Evolutionary conservation across 495 filamentous ascomycete genomes (phyloP).

Genomic region (Hypoxylon fuscum): DNA sequence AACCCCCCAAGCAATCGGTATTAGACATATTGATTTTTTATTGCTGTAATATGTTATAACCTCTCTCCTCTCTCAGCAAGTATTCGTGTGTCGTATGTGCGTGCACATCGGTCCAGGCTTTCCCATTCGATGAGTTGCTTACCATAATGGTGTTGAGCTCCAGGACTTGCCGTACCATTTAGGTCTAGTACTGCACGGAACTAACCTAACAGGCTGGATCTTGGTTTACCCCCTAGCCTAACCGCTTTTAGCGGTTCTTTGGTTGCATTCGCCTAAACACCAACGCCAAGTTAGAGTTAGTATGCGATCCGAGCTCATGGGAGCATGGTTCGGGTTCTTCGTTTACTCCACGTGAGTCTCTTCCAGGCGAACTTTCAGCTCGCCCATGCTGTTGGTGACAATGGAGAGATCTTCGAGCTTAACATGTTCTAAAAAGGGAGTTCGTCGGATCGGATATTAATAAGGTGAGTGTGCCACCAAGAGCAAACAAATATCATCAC

Average conservation of each 20-base stretch:
- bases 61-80: no score
- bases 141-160: no score
- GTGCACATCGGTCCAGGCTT: no score
- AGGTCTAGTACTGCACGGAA: slow-evolving; percentile 1
- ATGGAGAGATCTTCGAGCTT: no score
- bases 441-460: no score
- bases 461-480: no score
- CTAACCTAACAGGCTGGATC: slow-evolving; percentile 15
- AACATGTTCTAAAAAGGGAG: no score
- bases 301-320: slow-evolving; percentile 34
- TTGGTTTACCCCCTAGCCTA: slow-evolving; percentile 39
- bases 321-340: slow-evolving; percentile 5
- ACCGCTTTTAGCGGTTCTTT: slow-evolving; percentile 12
- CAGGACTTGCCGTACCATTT: background rate
- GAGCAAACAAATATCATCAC: background rate
- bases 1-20: slow-evolving; percentile 8
- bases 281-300: slow-evolving; percentile 16
- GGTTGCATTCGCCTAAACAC: slow-evolving; percentile 32
- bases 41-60: no score
- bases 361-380: slow-evolving; percentile 21
- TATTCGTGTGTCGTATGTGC: no score
- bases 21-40: no score
- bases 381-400: slow-evolving; percentile 4
- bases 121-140: no score
- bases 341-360: slow-evolving; percentile 21